Percentiles rank a stretch among this genome's conserved stretches.
Evolutionary conservation across 352 stramenopile genomes (phyloP).

Genomic region (Halophytophthora batemanensis): DNA sequence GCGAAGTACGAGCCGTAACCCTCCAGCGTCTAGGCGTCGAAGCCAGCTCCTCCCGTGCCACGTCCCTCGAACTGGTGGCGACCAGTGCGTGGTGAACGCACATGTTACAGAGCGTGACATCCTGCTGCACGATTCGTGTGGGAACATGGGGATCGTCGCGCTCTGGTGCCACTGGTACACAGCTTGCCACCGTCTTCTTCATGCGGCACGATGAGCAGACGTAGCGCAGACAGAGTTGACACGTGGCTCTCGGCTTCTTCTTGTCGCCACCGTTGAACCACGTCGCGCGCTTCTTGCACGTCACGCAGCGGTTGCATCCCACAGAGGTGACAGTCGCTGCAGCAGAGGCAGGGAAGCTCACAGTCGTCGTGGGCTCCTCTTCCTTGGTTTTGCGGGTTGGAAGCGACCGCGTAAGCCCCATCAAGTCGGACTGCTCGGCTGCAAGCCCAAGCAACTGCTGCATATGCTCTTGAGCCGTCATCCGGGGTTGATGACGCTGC

Average conservation of each 20-base stretch:
- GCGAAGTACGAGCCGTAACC: conserved; percentile 12
- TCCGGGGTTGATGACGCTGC: conserved; percentile 14
- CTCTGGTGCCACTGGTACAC: conserved; percentile 17
- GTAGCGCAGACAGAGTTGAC: conserved; percentile 41
- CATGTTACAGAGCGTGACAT: conserved; percentile 35
- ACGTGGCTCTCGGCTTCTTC: conserved; percentile 33
- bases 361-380: conserved; percentile 14
- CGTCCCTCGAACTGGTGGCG: conserved; percentile 27
- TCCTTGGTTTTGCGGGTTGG: conserved; percentile 16
- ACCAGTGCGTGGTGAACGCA: conserved; percentile 40
- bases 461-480: background rate
- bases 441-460: conserved; percentile 13
- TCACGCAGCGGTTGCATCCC: conserved; percentile 29
- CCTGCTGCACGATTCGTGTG: conserved; percentile 27
- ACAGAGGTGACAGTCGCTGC: conserved; percentile 10
- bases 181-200: conserved; percentile 40
- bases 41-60: conserved; percentile 36
- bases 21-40: conserved; percentile 19
- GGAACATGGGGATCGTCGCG: conserved; percentile 11
- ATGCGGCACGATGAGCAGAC: conserved; percentile 55
- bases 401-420: conserved; percentile 20
- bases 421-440: conserved; percentile 17
- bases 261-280: conserved; percentile 28
- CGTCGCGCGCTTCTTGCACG: conserved; percentile 31
- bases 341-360: conserved; percentile 22